A percentile compares a stretch with the other conserved stretches of the same genome.
phyloP scores from a whole-genome alignment of 169 alveolate genomes.

The Babesia caballi region DNA sequence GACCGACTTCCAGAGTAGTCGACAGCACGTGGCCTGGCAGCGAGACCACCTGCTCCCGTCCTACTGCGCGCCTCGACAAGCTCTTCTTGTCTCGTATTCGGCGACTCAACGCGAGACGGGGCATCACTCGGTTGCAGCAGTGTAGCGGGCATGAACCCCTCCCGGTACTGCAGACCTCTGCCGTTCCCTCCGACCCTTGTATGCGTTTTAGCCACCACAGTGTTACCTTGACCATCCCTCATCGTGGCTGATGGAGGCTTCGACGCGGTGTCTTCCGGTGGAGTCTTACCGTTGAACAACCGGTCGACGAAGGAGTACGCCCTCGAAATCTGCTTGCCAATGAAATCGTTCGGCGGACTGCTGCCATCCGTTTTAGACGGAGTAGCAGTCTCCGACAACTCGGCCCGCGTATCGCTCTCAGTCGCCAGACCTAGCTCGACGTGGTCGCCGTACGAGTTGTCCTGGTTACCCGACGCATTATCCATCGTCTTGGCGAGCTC shows the following conservation, averaged over 20 bases:
- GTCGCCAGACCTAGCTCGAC: too few species aligned
- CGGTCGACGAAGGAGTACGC: neutral
- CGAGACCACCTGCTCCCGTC: neutral
- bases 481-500: too few species aligned
- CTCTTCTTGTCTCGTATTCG: neutral
- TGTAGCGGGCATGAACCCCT: neutral
- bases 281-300: neutral
- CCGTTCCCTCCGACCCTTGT: neutral
- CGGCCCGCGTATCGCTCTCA: too few species aligned
- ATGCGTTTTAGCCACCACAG: too few species aligned
- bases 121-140: too few species aligned
- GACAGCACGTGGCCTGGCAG: neutral
- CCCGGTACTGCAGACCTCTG: neutral
- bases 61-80: neutral
- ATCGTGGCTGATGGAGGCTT: neutral
- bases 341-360: too few species aligned
- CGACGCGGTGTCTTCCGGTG: neutral
- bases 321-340: neutral
- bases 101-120: neutral
- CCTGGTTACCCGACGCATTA: too few species aligned
- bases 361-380: too few species aligned
- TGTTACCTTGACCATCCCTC: too few species aligned
- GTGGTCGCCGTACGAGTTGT: too few species aligned
- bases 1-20: neutral
- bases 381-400: too few species aligned